Conservation (phyloP, 2,329 filamentous ascomycete species). For the Coniella vitis region DNA sequence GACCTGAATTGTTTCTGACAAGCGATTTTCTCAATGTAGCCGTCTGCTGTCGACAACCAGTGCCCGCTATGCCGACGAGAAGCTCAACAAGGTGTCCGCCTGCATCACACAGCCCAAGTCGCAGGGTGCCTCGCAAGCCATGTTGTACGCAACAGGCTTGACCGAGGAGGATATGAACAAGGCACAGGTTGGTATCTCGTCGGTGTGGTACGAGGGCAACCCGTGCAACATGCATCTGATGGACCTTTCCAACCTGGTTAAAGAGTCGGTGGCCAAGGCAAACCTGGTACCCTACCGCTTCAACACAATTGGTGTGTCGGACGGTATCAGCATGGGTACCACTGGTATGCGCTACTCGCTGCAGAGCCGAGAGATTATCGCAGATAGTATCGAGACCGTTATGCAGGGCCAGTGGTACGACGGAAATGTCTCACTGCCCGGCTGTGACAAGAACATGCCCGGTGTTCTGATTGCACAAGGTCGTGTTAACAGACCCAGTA, state of each 20-base stretch:
- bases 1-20: not conserved
- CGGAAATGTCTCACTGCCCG: constrained; percentile 91
- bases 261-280: constrained; percentile 55
- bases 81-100: constrained; percentile 78
- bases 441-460: constrained; percentile 99
- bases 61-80: constrained; percentile 39
- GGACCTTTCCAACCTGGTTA: constrained; percentile 74
- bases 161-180: constrained; percentile 85
- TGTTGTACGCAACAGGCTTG: constrained; percentile 94
- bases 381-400: constrained; percentile 96
- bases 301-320: constrained; percentile 97
- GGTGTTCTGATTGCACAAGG: constrained; percentile 91
- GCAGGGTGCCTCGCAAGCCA: constrained; percentile 96
- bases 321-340: constrained; percentile 97
- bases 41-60: constrained; percentile 46
- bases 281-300: constrained; percentile 92
- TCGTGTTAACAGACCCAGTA: constrained; percentile 81
- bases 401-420: constrained; percentile 99
- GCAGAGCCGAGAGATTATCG: constrained; percentile 93
- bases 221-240: constrained; percentile 99
- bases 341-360: constrained; percentile 93
- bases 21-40: constrained; percentile 24
- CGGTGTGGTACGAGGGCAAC: constrained; percentile 96
- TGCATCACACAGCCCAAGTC: constrained; percentile 94
- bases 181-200: constrained; percentile 95